Evolutionary conservation across 306 rosid genomes (phyloP), one percentile per base, ranked within the genome.

Genomic region (Castanopsis chinensis): DNA sequence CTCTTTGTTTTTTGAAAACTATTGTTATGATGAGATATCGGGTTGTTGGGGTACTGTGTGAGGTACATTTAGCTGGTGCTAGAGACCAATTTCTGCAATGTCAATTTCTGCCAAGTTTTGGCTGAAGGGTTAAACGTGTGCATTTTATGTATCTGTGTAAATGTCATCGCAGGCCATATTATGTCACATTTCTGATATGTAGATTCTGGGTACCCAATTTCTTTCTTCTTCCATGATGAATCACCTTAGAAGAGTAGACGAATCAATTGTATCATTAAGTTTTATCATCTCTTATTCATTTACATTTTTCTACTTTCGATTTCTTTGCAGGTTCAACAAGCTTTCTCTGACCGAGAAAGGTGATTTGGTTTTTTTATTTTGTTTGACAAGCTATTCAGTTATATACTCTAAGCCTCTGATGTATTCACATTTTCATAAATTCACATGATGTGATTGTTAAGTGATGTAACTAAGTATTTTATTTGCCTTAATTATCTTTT

Each of bases 261-360:
- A 72, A 68, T 49, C 58, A 32, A 20, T 33, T 37, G 35, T 72
- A 43, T 7, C 41, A 15, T 8, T 76, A 30, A 23, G 17, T 69
- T 74, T 54, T 33, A 65, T 19, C 13, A 33, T 58, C 20, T 23
- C 45, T 25, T 63, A 28, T 68, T 21, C 27, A 15, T 33, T 51
- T 37, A 15, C 68, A 18, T 53, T 73, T 74, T 74, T 28, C 37
- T 60, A 51, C 59, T 70, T 57, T 28, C 64, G 23, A 74, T 82
- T 73, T 35, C 41, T 75, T 67, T 84, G 79, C 88, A 94, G 98
- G 92, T 89, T 82, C 98, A 94, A 76, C 98, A 89, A 78, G 93
- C 96, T 45, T 94, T 94, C 85, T 87, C 96, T 58, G 94, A 89
- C 65, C 77, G 76, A 12, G 98, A 94, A 74, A 94, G 96, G 97